Conservation (phyloP, 306 rosid genomes). For the Acmispon strigosus region DNA sequence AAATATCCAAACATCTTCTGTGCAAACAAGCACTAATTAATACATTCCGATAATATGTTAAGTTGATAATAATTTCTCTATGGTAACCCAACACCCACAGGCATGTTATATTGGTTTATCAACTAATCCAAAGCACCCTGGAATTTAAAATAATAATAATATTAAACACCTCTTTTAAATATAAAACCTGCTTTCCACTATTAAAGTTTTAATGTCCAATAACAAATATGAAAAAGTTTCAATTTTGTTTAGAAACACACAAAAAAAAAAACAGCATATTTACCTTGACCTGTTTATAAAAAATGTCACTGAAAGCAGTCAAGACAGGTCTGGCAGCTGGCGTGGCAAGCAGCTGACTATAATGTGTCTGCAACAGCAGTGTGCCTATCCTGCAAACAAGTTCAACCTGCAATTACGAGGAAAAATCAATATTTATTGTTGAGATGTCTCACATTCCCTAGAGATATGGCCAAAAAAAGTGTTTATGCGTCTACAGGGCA, state of each 20-base stretch:
- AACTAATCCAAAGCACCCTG: neutral
- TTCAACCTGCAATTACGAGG: slow-evolving; percentile 63
- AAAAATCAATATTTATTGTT: neutral
- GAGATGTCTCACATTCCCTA: too few relatives aligned
- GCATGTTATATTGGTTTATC: neutral
- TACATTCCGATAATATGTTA: neutral
- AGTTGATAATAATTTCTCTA: neutral
- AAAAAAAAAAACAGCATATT: neutral
- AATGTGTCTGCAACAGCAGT: slow-evolving; percentile 67
- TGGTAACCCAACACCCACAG: neutral
- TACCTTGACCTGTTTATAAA: slow-evolving; percentile 80
- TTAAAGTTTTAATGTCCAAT: neutral
- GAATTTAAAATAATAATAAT: neutral
- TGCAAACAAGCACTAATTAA: neutral
- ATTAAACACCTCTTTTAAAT: neutral
- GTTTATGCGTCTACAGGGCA: too few relatives aligned
- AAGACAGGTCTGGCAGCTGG: slow-evolving; percentile 70
- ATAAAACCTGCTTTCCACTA: neutral
- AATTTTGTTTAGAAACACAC: neutral
- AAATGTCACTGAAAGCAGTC: slow-evolving; percentile 55
- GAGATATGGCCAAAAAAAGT: too few relatives aligned
- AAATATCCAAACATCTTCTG: neutral
- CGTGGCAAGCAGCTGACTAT: slow-evolving; percentile 69
- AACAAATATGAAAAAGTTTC: neutral
- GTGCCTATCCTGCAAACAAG: slow-evolving; percentile 73